phyloP scores from a whole-genome alignment of 83 land plant species.

The Larix sibirica region DNA sequence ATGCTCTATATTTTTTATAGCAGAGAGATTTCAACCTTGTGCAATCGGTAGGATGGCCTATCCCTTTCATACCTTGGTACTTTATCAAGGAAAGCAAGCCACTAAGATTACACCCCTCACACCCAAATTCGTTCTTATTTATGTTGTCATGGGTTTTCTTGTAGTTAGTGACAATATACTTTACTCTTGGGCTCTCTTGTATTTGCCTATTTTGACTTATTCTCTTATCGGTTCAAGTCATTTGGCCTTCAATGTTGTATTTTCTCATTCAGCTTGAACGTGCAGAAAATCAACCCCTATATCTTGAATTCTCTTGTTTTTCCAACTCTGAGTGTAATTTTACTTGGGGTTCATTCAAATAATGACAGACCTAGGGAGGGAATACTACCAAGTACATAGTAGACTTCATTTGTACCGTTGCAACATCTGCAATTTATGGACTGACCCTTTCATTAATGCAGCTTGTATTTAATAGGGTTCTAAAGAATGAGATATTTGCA shows the following conservation, averaged over 20 bases:
- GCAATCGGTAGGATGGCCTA: too few relatives aligned
- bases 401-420: too few relatives aligned
- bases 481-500: conserved; percentile 32
- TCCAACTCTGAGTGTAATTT: too few relatives aligned
- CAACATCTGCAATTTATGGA: too few relatives aligned
- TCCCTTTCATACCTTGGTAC: conserved; percentile 9
- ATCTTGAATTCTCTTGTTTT: conserved; percentile 33
- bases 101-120: too few relatives aligned
- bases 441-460: too few relatives aligned
- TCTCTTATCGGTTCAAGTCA: conserved; percentile 30
- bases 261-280: conserved; percentile 23
- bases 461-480: conserved; percentile 35
- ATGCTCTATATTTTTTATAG: too few relatives aligned
- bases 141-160: neutral
- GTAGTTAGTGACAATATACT: conserved; percentile 31
- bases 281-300: conserved; percentile 24
- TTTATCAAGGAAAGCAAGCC: neutral
- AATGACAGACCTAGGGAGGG: too few relatives aligned
- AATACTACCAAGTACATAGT: too few relatives aligned
- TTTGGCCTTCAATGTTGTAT: conserved; percentile 30
- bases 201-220: conserved; percentile 35
- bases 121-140: neutral
- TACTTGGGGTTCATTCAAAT: too few relatives aligned
- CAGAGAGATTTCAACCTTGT: too few relatives aligned
- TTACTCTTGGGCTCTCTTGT: conserved; percentile 43